phyloP scores from a whole-genome alignment of 805 yeast species.

The Sugiyamaella valdiviana region DNA sequence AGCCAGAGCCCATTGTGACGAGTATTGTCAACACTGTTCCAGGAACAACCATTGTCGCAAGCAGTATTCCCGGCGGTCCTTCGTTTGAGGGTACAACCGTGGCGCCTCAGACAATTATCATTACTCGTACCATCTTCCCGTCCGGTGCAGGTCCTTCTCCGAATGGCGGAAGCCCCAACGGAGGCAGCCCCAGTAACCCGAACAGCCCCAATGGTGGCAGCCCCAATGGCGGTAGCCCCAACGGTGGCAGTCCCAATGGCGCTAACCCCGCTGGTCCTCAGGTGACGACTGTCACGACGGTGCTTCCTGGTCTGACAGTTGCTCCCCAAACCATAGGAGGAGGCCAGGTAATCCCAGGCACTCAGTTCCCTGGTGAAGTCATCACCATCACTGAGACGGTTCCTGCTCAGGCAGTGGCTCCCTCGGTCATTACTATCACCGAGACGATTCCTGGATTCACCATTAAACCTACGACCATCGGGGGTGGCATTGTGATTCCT shows the following conservation, averaged over 20 bases:
- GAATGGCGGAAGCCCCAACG: not conserved
- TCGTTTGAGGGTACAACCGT: constrained; percentile 7
- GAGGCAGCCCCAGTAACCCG: not conserved
- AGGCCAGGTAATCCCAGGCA: constrained; percentile 6
- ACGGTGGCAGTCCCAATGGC: not conserved
- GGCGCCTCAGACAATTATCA: not conserved
- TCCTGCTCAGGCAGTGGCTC: not conserved
- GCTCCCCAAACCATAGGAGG: constrained; percentile 8
- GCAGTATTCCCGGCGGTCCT: not conserved
- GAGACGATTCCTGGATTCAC: constrained; percentile 6
- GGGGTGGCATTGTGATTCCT: constrained; percentile 4
- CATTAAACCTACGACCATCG: constrained; percentile 3
- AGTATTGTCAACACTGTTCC: constrained; percentile 7
- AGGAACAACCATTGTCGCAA: constrained; percentile 13
- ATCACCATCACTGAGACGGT: constrained; percentile 2
- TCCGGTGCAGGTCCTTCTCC: not conserved
- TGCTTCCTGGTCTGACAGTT: constrained; percentile 16
- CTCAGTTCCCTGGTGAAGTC: constrained; percentile 5
- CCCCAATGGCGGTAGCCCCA: not conserved
- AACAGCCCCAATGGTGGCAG: not conserved
- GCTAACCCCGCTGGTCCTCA: not conserved
- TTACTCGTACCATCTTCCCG: not conserved
- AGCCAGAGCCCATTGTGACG: not conserved
- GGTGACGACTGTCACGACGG: constrained; percentile 2
- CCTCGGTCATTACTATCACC: not conserved